These are phyloP conservation scores for Fusarium azukiicola DNA, from an alignment of 2,329 filamentous ascomycete species.

Conservation along the genomic window DNA sequence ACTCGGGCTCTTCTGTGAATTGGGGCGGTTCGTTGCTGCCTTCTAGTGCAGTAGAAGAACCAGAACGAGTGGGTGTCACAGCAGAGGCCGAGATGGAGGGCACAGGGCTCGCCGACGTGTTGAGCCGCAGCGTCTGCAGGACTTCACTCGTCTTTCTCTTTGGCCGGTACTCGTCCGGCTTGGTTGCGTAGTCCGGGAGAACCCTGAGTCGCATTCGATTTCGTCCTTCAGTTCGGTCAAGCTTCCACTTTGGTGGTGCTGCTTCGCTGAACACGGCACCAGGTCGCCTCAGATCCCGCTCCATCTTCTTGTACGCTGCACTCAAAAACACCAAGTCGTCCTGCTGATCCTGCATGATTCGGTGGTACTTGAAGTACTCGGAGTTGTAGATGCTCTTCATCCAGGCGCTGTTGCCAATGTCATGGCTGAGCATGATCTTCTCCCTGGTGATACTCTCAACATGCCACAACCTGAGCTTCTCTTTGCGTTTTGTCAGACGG, in stretches of 20 bases:
- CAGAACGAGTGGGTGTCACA: slow-evolving; percentile 41
- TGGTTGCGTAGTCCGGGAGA: slow-evolving; percentile 86
- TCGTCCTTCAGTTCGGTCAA: slow-evolving; percentile 96
- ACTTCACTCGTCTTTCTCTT: slow-evolving; percentile 83
- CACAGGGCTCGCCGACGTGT: slow-evolving; percentile 51
- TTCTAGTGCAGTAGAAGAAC: slow-evolving; percentile 48
- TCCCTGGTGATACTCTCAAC: slow-evolving; percentile 84
- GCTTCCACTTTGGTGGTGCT: slow-evolving; percentile 88
- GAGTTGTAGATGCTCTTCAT: slow-evolving; percentile 97
- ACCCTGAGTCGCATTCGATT: slow-evolving; percentile 96
- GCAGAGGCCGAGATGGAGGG: slow-evolving; percentile 45
- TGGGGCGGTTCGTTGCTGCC: slow-evolving; percentile 42
- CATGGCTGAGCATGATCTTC: slow-evolving; percentile 88
- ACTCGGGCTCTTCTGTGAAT: slow-evolving; percentile 52
- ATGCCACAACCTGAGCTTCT: slow-evolving; percentile 91
- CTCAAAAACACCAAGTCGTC: slow-evolving; percentile 91
- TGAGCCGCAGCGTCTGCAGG: slow-evolving; percentile 61
- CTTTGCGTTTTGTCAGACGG: slow-evolving; percentile 87
- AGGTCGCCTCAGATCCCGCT: slow-evolving; percentile 88
- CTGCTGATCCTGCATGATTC: slow-evolving; percentile 94
- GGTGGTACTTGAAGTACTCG: slow-evolving; percentile 94
- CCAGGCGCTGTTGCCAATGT: slow-evolving; percentile 93
- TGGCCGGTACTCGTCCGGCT: slow-evolving; percentile 89
- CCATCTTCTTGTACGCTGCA: slow-evolving; percentile 88
- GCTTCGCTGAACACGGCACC: slow-evolving; percentile 89